Evolutionary conservation across 1,139 yeast genomes (phyloP).

Genomic region (Yamadazyma diospyri): DNA sequence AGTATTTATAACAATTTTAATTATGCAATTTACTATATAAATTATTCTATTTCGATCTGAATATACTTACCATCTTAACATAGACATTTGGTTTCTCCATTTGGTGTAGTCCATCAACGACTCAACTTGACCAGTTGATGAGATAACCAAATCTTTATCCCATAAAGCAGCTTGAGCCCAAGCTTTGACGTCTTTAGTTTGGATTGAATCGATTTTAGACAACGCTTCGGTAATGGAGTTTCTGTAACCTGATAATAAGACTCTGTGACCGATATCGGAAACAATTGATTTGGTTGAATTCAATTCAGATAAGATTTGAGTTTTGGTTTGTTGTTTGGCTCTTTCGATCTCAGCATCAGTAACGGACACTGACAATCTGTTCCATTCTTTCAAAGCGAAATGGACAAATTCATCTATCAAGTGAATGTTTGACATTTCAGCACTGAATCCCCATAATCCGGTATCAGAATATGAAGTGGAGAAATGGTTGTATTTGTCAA

Average conservation of each 20-base stretch:
- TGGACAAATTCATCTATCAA: conserved; percentile 73
- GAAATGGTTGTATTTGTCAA: conserved; percentile 69
- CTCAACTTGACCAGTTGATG: conserved; percentile 85
- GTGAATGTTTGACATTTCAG: conserved; percentile 56
- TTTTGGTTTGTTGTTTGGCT: conserved; percentile 68
- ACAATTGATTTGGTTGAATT: conserved; percentile 49
- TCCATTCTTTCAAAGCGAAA: conserved; percentile 81
- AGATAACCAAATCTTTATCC: conserved; percentile 80
- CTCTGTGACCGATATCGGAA: conserved; percentile 56
- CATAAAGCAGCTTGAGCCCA: conserved; percentile 77
- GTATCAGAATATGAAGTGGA: conserved; percentile 68
- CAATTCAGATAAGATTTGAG: conserved; percentile 50
- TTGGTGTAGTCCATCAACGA: conserved; percentile 78
- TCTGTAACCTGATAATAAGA: conserved; percentile 60
- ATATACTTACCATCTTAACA: conserved; percentile 62
- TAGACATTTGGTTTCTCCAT: conserved; percentile 83
- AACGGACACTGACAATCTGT: conserved; percentile 71
- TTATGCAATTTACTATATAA: conserved; percentile 7
- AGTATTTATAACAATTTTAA: conserved; percentile 3
- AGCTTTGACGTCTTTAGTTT: conserved; percentile 55
- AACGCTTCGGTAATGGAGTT: conserved; percentile 57
- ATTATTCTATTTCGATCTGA: conserved; percentile 2
- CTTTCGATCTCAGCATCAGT: conserved; percentile 75
- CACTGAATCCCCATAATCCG: conserved; percentile 80
- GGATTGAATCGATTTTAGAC: conserved; percentile 60